These are phyloP conservation scores for Hyphodiscus hymeniophilus DNA, from an alignment of 495 filamentous ascomycete genomes.

Conservation along the genomic window DNA sequence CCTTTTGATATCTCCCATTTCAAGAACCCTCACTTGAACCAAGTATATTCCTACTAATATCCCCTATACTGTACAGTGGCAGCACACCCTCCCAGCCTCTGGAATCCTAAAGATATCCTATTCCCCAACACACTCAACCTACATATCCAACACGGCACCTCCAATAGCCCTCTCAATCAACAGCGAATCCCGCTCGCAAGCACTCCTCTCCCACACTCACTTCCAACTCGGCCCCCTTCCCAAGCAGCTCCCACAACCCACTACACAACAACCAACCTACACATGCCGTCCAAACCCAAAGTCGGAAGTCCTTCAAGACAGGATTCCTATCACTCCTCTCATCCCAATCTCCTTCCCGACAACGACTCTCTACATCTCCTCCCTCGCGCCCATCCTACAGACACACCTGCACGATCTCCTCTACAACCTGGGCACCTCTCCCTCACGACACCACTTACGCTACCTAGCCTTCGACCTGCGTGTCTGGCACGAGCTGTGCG, in stretches of 20 bases:
- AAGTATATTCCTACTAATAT: too few species aligned
- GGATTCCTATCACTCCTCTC: not conserved
- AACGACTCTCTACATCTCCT: conserved; percentile 14
- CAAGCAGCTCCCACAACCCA: not conserved
- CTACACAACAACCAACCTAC: not conserved
- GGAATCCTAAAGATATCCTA: conserved; percentile 19
- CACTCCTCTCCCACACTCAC: conserved; percentile 1
- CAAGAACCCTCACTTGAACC: not conserved
- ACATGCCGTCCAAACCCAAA: not conserved
- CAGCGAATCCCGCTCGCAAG: conserved; percentile 10
- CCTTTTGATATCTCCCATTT: too few species aligned
- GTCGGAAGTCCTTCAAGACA: not conserved
- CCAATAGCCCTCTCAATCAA: conserved; percentile 10
- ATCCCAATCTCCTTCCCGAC: conserved; percentile 11
- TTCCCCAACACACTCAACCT: conserved; percentile 8
- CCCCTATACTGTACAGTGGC: too few species aligned
- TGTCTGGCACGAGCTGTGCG: conserved; percentile 14
- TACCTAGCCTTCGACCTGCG: conserved; percentile 14
- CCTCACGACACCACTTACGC: conserved; percentile 9
- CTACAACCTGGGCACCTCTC: conserved; percentile 10
- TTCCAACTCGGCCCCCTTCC: conserved; percentile 1
- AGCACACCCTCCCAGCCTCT: not conserved
- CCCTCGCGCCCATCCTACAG: conserved; percentile 1
- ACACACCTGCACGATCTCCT: conserved; percentile 6
- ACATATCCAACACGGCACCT: conserved; percentile 15